Conservation (phyloP, 192 early-diverging fungal genomes). For the Coemansia sp. region DNA sequence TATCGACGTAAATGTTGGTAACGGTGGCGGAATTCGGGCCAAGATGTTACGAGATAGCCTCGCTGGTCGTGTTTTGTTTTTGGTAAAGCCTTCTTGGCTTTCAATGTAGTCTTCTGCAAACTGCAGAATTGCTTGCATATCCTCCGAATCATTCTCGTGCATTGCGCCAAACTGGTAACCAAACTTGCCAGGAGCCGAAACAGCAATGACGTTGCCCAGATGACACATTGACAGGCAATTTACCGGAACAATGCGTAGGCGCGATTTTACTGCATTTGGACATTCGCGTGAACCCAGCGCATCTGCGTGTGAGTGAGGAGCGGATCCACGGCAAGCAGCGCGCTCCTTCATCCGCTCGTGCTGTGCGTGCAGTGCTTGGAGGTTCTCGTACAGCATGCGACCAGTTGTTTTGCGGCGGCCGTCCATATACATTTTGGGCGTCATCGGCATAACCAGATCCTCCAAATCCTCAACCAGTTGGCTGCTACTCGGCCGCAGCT, state of each 20-base stretch:
- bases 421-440: slow-evolving; percentile 47
- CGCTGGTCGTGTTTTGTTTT: slow-evolving; percentile 47
- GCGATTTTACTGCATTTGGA: slow-evolving; percentile 19
- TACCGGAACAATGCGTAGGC: slow-evolving; percentile 50
- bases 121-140: slow-evolving; percentile 53
- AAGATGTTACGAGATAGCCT: slow-evolving; percentile 45
- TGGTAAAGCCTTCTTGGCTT: slow-evolving; percentile 22
- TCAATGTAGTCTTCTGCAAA: slow-evolving; percentile 56
- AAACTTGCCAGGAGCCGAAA: slow-evolving; percentile 47
- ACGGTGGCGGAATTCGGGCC: slow-evolving; percentile 29
- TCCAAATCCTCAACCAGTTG: slow-evolving; percentile 34
- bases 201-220: slow-evolving; percentile 47
- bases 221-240: slow-evolving; percentile 55
- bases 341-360: slow-evolving; percentile 49
- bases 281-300: slow-evolving; percentile 28
- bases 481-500: slow-evolving; percentile 43
- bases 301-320: slow-evolving; percentile 23
- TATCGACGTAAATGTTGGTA: too few species aligned
- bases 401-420: slow-evolving; percentile 53
- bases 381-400: slow-evolving; percentile 51
- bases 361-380: slow-evolving; percentile 47
- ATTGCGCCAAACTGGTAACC: slow-evolving; percentile 54
- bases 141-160: slow-evolving; percentile 52
- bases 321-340: slow-evolving; percentile 41
- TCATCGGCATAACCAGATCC: slow-evolving; percentile 53